Evolutionary conservation across 805 yeast genomes (phyloP).

Genomic region (Candida palmyrensis): DNA sequence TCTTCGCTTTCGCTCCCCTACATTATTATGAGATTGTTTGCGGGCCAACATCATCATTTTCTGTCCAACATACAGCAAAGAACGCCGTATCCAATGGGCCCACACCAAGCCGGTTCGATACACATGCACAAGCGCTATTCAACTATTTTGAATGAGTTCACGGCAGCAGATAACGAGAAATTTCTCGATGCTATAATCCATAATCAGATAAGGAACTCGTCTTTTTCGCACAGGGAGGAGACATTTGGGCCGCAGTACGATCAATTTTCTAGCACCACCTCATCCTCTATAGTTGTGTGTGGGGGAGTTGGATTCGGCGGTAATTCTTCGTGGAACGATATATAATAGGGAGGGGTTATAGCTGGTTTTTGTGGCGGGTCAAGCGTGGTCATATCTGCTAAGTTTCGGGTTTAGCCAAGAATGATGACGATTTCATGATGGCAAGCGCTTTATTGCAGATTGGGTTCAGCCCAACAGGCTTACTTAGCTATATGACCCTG

Average conservation of each 20-base stretch:
- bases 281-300: conserved; percentile 14
- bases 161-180: background rate
- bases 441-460: no score
- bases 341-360: conserved; percentile 5
- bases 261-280: conserved; percentile 4
- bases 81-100: background rate
- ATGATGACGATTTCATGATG: no score
- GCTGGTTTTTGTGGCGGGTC: no score
- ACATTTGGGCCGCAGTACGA: conserved; percentile 3
- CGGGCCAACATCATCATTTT: conserved; percentile 1
- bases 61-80: conserved; percentile 1
- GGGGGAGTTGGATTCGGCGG: conserved; percentile 14
- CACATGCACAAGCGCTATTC: conserved; percentile 2
- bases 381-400: no score
- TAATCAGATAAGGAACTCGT: conserved; percentile 4
- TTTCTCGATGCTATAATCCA: conserved; percentile 3
- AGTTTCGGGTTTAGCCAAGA: no score
- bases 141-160: conserved; percentile 2
- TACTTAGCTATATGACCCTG: no score
- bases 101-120: background rate
- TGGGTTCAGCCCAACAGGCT: no score
- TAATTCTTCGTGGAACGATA: conserved; percentile 9
- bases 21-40: conserved; percentile 4
- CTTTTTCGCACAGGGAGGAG: conserved; percentile 1
- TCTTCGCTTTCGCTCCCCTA: conserved; percentile 4